A percentile compares a stretch with the other conserved stretches of the same genome.
Evolutionary conservation across 2,329 filamentous ascomycete genomes (phyloP).

Genomic region (Penicillium sp.): DNA sequence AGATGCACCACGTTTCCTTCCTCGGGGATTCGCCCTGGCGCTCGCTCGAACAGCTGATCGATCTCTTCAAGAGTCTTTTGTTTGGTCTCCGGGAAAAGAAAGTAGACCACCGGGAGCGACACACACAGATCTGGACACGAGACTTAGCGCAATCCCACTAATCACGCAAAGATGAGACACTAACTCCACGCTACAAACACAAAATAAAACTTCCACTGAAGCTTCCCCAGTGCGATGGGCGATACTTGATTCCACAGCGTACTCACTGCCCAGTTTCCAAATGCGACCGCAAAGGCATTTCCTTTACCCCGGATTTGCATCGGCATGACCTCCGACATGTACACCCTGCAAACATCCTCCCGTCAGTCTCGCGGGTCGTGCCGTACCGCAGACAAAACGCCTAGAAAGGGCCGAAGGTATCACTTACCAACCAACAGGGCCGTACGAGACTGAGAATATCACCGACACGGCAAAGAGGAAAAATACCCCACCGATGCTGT

Average conservation of each 20-base stretch:
- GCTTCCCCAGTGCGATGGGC: slow-evolving; percentile 52
- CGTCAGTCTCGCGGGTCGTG: not conserved
- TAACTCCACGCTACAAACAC: slow-evolving; percentile 57
- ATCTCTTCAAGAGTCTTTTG: slow-evolving; percentile 59
- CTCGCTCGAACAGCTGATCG: slow-evolving; percentile 57
- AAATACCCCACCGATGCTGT: slow-evolving; percentile 64
- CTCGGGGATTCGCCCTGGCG: slow-evolving; percentile 50
- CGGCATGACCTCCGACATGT: slow-evolving; percentile 67
- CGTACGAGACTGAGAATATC: slow-evolving; percentile 62
- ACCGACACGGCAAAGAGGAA: slow-evolving; percentile 66
- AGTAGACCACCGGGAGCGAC: slow-evolving; percentile 49
- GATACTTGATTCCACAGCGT: slow-evolving; percentile 62
- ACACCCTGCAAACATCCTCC: slow-evolving; percentile 55
- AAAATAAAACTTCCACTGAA: slow-evolving; percentile 60
- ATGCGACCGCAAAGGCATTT: slow-evolving; percentile 58
- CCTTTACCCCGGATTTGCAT: slow-evolving; percentile 65
- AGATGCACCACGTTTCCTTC: slow-evolving; percentile 22
- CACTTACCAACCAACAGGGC: slow-evolving; percentile 44
- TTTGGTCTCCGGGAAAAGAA: slow-evolving; percentile 58
- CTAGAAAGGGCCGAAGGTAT: not conserved
- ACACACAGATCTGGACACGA: slow-evolving; percentile 32
- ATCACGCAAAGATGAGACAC: slow-evolving; percentile 6
- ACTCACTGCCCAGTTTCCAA: slow-evolving; percentile 62
- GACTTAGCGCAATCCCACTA: slow-evolving; percentile 2
- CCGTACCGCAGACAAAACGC: not conserved